Percentiles rank a stretch among this genome's conserved stretches.
phyloP scores from a whole-genome alignment of 306 rosid genomes.

The Sesbania bispinosa region DNA sequence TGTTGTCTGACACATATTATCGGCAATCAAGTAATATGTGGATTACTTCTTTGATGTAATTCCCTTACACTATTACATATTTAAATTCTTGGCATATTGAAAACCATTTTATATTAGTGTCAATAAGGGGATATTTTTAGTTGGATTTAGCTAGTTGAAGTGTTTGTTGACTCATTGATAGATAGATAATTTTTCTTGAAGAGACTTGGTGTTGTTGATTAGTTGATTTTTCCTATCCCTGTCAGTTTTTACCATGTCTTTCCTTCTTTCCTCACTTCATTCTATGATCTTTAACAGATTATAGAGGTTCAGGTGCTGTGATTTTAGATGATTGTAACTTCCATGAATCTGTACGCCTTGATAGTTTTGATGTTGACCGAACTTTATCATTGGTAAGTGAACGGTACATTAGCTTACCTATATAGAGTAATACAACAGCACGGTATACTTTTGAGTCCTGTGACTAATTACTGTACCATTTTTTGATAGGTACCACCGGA shows the following conservation, averaged over 20 bases:
- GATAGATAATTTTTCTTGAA: slow-evolving; percentile 19
- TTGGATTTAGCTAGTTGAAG: not conserved
- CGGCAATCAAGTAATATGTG: not conserved
- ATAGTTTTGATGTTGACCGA: slow-evolving; percentile 70
- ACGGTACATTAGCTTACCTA: not conserved
- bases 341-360: slow-evolving; percentile 94
- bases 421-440: not conserved
- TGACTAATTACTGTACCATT: slow-evolving; percentile 16
- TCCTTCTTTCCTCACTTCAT: slow-evolving; percentile 15
- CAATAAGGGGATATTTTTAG: not conserved
- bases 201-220: slow-evolving; percentile 6
- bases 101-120: not conserved
- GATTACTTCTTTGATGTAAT: not conserved
- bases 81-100: slow-evolving; percentile 15
- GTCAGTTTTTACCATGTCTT: slow-evolving; percentile 6
- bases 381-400: slow-evolving; percentile 76
- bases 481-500: slow-evolving; percentile 73
- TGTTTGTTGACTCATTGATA: not conserved
- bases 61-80: not conserved
- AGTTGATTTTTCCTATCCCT: not conserved
- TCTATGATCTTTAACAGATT: slow-evolving; percentile 51
- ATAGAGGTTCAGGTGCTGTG: slow-evolving; percentile 72
- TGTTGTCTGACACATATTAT: slow-evolving; percentile 1
- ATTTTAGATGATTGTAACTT: slow-evolving; percentile 91
- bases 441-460: slow-evolving; percentile 3